These are phyloP conservation scores for Boletales sp. DNA, from an alignment of 768 basidiomycete genomes.

Conservation along the genomic window DNA sequence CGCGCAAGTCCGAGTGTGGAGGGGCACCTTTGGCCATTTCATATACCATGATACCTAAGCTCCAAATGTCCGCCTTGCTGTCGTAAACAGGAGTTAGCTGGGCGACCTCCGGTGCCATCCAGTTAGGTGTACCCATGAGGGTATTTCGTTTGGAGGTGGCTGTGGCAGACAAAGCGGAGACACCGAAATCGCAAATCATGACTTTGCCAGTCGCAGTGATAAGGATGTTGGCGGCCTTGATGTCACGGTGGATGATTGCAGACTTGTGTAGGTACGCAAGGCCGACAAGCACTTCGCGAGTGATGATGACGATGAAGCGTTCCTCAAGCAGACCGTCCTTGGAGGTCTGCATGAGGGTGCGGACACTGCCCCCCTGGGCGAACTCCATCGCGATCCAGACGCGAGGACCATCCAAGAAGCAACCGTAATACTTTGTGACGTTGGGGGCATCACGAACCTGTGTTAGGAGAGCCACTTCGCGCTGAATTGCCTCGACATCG, in stretches of 20 bases:
- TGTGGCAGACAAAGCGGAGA: slow-evolving; percentile 86
- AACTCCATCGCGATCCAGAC: slow-evolving; percentile 99
- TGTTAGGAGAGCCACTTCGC: slow-evolving; percentile 88
- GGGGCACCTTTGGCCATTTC: slow-evolving; percentile 98
- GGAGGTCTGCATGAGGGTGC: slow-evolving; percentile 88
- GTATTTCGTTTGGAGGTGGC: slow-evolving; percentile 91
- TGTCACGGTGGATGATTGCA: slow-evolving; percentile 93
- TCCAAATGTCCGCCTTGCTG: slow-evolving; percentile 98
- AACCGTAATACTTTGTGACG: slow-evolving; percentile 95
- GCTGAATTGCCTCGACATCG: slow-evolving; percentile 94
- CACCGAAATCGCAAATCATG: slow-evolving; percentile 97
- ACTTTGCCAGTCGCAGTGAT: slow-evolving; percentile 86
- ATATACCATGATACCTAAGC: slow-evolving; percentile 90
- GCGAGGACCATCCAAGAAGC: slow-evolving; percentile 89
- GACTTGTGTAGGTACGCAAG: slow-evolving; percentile 90
- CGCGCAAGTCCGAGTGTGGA: slow-evolving; percentile 82
- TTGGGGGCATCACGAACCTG: slow-evolving; percentile 89
- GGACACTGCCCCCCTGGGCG: slow-evolving; percentile 91
- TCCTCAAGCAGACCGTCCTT: slow-evolving; percentile 79
- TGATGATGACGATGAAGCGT: slow-evolving; percentile 81
- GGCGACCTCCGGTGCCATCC: slow-evolving; percentile 99
- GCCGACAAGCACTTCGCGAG: slow-evolving; percentile 84
- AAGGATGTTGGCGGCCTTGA: slow-evolving; percentile 97
- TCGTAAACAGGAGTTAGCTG: slow-evolving; percentile 89
- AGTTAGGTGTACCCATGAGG: slow-evolving; percentile 94